Base-by-base conservation (phyloP, 2,329 filamentous ascomycete genomes). In the Pyrenochaeta sp. region DNA sequence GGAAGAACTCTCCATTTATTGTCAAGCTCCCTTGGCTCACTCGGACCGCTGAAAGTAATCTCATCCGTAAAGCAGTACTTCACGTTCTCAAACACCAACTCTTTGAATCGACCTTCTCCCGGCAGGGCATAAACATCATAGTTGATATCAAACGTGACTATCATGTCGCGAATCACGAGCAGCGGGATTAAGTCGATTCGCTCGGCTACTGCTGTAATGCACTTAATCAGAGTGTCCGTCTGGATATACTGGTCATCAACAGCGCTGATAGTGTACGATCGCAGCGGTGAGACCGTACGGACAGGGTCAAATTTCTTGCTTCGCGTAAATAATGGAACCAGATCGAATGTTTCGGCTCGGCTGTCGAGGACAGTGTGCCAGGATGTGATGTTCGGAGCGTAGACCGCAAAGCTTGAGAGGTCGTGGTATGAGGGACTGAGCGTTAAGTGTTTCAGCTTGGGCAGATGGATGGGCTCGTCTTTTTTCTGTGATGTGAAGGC, bases 51-150 rank as follows among this genome's bases (percentile, higher is more conserved):
- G 15, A 32, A 24, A 4, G 49, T 43, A 6, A 51, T 51, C 3
- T 51, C 19, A 19, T 51, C 49, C 19, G 49, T 51, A n/a, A 32
- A 40, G 22, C 49, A 51, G 10, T 51, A 51, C n/a, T 51, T 34
- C 36, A 36, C 12, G 22, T 51, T 43, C 13, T 44, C 39, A 25
- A 51, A 51, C 2, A 51, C 25, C 7, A 51, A 9, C n/a, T 42
- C 24, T 15, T 43, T 19, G 30, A 51, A 28, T 32, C 49, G 49
- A 12, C 37, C 49, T 7, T 42, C 24, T 6, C 48, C 48, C 10
- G 24, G 15, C 24, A 42, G n/a, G 10, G 36, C 3, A 7, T 22
- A 24, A 4, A 50, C 25, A 15, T 42, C 24, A 25, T 40, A 50
- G n/a, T 42, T 51, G 25, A 43, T 44, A 24, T 51, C 49, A 10